Percentiles rank a stretch among this genome's conserved stretches.
phyloP scores from a whole-genome alignment of 2,329 filamentous ascomycete genomes.

The Neofusicoccum ribis region DNA sequence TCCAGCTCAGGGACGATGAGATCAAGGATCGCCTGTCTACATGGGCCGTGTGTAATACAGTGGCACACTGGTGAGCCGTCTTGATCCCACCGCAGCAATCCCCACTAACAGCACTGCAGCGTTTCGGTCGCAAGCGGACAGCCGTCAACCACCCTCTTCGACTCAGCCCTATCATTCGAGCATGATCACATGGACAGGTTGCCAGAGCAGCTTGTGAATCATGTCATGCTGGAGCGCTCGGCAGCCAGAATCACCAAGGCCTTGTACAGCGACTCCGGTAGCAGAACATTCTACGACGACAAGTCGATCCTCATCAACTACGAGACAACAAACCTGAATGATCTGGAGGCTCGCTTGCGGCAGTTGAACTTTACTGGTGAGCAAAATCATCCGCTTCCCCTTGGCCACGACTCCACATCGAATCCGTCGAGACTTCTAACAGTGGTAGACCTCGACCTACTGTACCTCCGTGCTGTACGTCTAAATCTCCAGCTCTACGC shows the following conservation, averaged over 20 bases:
- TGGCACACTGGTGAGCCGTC: slow-evolving; percentile 64
- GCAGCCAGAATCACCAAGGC: slow-evolving; percentile 20
- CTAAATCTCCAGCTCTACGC: slow-evolving; percentile 76
- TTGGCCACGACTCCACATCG: background rate
- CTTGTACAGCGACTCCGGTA: slow-evolving; percentile 20
- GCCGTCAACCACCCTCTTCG: slow-evolving; percentile 74
- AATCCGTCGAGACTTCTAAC: slow-evolving; percentile 3
- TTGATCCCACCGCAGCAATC: background rate
- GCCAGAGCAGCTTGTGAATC: slow-evolving; percentile 15
- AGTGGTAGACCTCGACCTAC: slow-evolving; percentile 46
- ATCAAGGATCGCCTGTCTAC: slow-evolving; percentile 76
- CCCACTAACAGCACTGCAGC: slow-evolving; percentile 39
- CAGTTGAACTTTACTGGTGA: slow-evolving; percentile 19
- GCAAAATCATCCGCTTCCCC: slow-evolving; percentile 1
- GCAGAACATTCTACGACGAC: slow-evolving; percentile 19
- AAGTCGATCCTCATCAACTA: slow-evolving; percentile 21
- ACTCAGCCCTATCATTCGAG: slow-evolving; percentile 62
- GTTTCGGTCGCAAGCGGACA: slow-evolving; percentile 83
- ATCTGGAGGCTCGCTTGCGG: slow-evolving; percentile 20
- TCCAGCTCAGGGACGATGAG: slow-evolving; percentile 76
- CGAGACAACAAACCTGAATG: slow-evolving; percentile 20
- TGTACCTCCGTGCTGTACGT: slow-evolving; percentile 71
- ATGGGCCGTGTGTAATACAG: slow-evolving; percentile 84
- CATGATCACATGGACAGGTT: slow-evolving; percentile 36
- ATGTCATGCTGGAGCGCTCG: slow-evolving; percentile 20